A percentile compares a stretch with the other conserved stretches of the same genome.
Evolutionary conservation across 305 asterid species (phyloP).

Genomic region (Plantago coronopus): DNA sequence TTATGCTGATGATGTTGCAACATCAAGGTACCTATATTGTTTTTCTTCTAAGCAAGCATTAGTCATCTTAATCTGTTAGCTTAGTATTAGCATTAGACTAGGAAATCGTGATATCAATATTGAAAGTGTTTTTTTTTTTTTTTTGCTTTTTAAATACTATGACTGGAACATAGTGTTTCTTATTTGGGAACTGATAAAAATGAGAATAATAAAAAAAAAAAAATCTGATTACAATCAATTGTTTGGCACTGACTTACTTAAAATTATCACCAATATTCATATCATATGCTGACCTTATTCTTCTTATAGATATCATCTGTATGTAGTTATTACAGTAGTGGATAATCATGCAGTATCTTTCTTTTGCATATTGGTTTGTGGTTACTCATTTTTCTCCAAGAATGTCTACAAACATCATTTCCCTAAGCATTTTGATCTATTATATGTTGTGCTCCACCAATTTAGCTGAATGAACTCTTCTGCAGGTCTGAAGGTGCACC

Average conservation of each 20-base stretch:
- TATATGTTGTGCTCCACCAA: slow-evolving; percentile 12
- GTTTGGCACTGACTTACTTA: not conserved
- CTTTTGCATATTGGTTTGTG: slow-evolving; percentile 16
- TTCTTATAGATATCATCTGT: not conserved
- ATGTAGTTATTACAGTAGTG: not conserved
- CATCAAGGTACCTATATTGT: slow-evolving; percentile 57
- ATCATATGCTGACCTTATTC: not conserved
- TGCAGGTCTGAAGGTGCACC: slow-evolving; percentile 92
- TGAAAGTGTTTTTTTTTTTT: slow-evolving; percentile 14
- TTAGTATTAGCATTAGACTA: not conserved
- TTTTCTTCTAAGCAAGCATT: not conserved
- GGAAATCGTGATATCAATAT: slow-evolving; percentile 18
- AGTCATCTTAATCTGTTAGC: not conserved
- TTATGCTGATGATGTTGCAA: slow-evolving; percentile 53
- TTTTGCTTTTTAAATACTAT: too few relatives aligned
- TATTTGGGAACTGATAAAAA: not conserved
- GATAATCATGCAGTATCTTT: not conserved
- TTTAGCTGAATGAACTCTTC: slow-evolving; percentile 22
- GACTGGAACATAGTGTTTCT: slow-evolving; percentile 5
- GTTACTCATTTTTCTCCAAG: slow-evolving; percentile 11
- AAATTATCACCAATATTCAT: not conserved
- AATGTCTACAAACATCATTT: not conserved
- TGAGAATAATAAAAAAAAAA: not conserved
- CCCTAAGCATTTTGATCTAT: not conserved
- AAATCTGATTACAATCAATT: not conserved